phyloP scores from a whole-genome alignment of 305 asterid species.

The Ajuga reptans region DNA sequence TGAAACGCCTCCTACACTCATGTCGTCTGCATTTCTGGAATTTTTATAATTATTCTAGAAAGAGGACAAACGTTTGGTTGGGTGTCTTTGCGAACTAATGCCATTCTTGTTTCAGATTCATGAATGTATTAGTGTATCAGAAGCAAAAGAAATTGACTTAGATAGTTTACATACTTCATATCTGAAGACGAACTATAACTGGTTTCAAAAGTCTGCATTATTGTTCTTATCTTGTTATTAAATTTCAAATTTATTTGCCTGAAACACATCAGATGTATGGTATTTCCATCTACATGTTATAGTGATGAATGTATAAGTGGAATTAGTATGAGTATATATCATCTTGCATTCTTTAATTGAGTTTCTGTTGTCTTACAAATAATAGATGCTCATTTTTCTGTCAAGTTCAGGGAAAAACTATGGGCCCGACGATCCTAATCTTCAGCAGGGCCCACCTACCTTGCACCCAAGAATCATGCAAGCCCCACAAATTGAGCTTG shows the following conservation, averaged over 20 bases:
- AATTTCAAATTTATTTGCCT: neutral
- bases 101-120: neutral
- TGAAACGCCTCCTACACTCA: too few relatives aligned
- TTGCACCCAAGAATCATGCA: constrained; percentile 41
- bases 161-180: neutral
- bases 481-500: constrained; percentile 48
- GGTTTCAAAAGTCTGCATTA: neutral
- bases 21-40: neutral
- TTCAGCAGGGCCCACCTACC: constrained; percentile 35
- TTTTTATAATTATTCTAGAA: neutral
- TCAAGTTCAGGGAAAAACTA: constrained; percentile 38
- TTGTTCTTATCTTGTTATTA: neutral
- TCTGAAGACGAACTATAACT: neutral
- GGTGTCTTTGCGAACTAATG: neutral
- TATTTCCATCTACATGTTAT: neutral
- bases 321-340: neutral
- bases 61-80: neutral
- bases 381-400: constrained; percentile 12
- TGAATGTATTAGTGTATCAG: neutral
- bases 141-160: neutral
- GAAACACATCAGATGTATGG: neutral
- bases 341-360: neutral
- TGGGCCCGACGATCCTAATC: constrained; percentile 27
- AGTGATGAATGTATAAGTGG: neutral
- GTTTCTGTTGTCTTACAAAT: neutral